Base-by-base conservation (phyloP, 768 basidiomycete species). In the Punctularia strigosozonata region DNA sequence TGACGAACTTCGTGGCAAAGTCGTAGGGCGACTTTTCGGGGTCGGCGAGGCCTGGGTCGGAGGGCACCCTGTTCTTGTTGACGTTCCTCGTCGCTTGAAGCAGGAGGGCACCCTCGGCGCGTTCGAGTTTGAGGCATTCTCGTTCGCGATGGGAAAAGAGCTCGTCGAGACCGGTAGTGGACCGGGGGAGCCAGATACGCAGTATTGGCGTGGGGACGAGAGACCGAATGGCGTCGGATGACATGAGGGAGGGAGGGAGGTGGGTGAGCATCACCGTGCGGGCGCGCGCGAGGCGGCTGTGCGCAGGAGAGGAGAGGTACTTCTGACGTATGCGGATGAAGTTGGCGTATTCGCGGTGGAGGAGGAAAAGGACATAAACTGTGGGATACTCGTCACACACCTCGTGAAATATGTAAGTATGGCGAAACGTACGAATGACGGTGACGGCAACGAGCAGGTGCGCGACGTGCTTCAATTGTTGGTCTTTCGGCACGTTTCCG, bases 191-290 rank as follows among this genome's bases (percentile, higher is more conserved):
- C 91, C 94, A 99, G 25, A 99, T 75, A 53, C 78, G 80, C 6
- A 92, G n/a, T 83, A 13, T 92, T 92, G 7, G 92, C 94, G 0
- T 94, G 94, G 3, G 97, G 69, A 40, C 74, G 71, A n/a, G 73
- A 70, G n/a, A n/a, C n/a, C n/a, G n/a, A n/a, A n/a, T n/a, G n/a
- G 31, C 56, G 61, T 20, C 94, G 66, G 4, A 76, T 77, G 5
- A 65, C 58, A 47, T 81, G 78, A 26, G 78, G 77, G 38, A 97
- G 72, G 51, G 80, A 91, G 91, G 90, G 4, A 98, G 80, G 31
- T 91, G 91, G 4, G 90, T 91, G 43, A 98, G 68, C 31, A 98
- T 77, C 15, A 98, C 69, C 3, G 94, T 92, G 47, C 78, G 85
- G 6, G 94, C 91, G 57, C 91, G 89, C 0, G 89, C 75, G 6